phyloP scores from a whole-genome alignment of 108 stramenopile genomes.

The Skeletonema tropicum region DNA sequence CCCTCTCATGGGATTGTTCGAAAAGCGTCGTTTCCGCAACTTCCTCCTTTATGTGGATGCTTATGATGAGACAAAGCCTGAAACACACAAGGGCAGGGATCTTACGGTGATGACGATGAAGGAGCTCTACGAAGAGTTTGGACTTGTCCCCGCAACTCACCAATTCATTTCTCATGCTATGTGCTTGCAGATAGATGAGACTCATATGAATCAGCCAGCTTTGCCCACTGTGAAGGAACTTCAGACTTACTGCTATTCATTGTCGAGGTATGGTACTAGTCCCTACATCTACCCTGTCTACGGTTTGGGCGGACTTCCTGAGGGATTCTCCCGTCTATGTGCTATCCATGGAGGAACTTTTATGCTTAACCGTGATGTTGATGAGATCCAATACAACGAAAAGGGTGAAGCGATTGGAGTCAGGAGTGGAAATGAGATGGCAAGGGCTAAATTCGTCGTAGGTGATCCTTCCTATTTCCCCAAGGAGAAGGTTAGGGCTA shows the following conservation, averaged over 20 bases:
- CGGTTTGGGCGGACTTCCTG: slow-evolving; percentile 97
- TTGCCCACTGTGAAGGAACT: slow-evolving; percentile 87
- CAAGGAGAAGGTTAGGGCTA: slow-evolving; percentile 73
- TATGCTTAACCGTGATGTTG: slow-evolving; percentile 98
- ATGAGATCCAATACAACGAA: slow-evolving; percentile 92
- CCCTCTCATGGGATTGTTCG: slow-evolving; percentile 96
- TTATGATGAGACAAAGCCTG: slow-evolving; percentile 81
- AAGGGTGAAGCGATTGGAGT: slow-evolving; percentile 92
- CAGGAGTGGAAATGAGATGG: slow-evolving; percentile 91
- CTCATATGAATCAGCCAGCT: slow-evolving; percentile 94
- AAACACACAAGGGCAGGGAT: slow-evolving; percentile 86
- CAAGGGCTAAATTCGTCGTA: slow-evolving; percentile 95
- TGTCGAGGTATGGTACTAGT: slow-evolving; percentile 92
- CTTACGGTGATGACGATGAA: slow-evolving; percentile 93
- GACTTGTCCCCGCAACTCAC: slow-evolving; percentile 93
- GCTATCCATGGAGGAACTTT: slow-evolving; percentile 99
- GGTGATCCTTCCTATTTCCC: slow-evolving; percentile 98
- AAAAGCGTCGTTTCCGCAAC: slow-evolving; percentile 97
- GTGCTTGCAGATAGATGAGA: slow-evolving; percentile 95
- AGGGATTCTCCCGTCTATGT: slow-evolving; percentile 98
- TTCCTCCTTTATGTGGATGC: slow-evolving; percentile 93
- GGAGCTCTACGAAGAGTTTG: slow-evolving; percentile 93
- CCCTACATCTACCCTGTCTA: slow-evolving; percentile 99
- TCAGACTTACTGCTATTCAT: slow-evolving; percentile 92
- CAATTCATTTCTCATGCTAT: slow-evolving; percentile 99